phyloP scores from a whole-genome alignment of 192 early-diverging fungal species.

The Coemansia sp. region DNA sequence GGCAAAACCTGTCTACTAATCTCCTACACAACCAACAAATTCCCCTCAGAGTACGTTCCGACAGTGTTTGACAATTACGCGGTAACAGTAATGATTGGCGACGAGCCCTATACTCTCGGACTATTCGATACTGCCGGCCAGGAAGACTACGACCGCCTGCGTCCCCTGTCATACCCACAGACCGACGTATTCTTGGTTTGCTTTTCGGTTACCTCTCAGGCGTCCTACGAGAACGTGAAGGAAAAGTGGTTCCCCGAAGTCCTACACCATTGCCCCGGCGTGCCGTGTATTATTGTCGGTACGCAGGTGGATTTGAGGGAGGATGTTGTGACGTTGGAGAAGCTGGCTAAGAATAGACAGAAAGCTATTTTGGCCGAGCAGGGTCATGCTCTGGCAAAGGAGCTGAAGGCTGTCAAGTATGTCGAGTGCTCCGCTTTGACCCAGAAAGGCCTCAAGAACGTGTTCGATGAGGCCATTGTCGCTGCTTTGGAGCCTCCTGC shows the following conservation, averaged over 20 bases:
- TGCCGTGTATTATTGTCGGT: conserved; percentile 21
- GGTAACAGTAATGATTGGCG: conserved; percentile 87
- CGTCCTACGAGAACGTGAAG: conserved; percentile 77
- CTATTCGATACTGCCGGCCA: conserved; percentile 98
- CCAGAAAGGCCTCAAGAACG: conserved; percentile 26
- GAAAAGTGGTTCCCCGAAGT: conserved; percentile 43
- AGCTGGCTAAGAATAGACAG: conserved; percentile 44
- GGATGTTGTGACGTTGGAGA: conserved; percentile 19
- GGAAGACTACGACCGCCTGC: conserved; percentile 93
- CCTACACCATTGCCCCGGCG: conserved; percentile 5
- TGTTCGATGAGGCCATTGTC: conserved; percentile 67
- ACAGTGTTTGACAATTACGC: conserved; percentile 97
- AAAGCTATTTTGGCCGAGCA: conserved; percentile 43
- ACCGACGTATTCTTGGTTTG: conserved; percentile 91
- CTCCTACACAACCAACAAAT: conserved; percentile 77
- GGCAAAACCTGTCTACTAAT: conserved; percentile 89
- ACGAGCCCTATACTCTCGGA: conserved; percentile 83
- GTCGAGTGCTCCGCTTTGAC: conserved; percentile 76
- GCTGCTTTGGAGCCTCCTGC: conserved; percentile 64
- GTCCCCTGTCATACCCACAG: conserved; percentile 90
- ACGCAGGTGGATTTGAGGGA: conserved; percentile 47
- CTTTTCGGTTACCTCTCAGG: conserved; percentile 83
- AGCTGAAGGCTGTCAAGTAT: conserved; percentile 76
- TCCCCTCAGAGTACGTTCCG: conserved; percentile 84
- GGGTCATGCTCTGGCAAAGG: conserved; percentile 62